phyloP scores from a whole-genome alignment of 768 basidiomycete genomes.

The Clavaria fumosa region DNA sequence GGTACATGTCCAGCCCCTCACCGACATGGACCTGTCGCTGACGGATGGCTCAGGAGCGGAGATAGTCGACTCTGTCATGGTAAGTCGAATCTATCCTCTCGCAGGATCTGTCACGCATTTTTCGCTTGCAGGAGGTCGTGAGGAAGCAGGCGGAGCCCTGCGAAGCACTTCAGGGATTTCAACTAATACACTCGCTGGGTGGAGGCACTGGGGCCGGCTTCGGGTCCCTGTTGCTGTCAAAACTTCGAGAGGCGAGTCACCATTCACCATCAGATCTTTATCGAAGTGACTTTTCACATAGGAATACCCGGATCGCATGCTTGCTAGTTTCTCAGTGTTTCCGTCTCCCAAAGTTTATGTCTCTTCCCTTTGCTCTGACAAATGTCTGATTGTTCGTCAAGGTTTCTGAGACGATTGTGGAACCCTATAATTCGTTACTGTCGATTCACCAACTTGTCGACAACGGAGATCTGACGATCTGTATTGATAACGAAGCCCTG shows the following conservation, averaged over 20 bases:
- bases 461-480: conserved; percentile 69
- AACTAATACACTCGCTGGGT: conserved; percentile 78
- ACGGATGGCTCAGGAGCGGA: conserved; percentile 52
- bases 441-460: conserved; percentile 85
- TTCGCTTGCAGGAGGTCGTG: conserved; percentile 40
- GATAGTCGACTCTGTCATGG: conserved; percentile 72
- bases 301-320: conserved; percentile 43
- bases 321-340: conserved; percentile 37
- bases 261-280: conserved; percentile 4
- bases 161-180: conserved; percentile 85
- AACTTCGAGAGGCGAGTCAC: conserved; percentile 55
- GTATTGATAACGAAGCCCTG: conserved; percentile 82
- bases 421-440: conserved; percentile 79
- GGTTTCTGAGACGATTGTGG: conserved; percentile 40
- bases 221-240: conserved; percentile 65
- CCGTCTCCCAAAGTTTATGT: conserved; percentile 39
- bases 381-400: too few species aligned
- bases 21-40: neutral
- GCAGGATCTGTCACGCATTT: neutral
- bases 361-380: too few species aligned
- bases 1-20: conserved; percentile 29
- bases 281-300: conserved; percentile 12
- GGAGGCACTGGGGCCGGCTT: conserved; percentile 85
- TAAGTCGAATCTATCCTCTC: conserved; percentile 13
- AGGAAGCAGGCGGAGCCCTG: conserved; percentile 69